These are phyloP conservation scores for Fallopia convolvulus DNA, from an alignment of 148 eudicot genomes.

Conservation along the genomic window DNA sequence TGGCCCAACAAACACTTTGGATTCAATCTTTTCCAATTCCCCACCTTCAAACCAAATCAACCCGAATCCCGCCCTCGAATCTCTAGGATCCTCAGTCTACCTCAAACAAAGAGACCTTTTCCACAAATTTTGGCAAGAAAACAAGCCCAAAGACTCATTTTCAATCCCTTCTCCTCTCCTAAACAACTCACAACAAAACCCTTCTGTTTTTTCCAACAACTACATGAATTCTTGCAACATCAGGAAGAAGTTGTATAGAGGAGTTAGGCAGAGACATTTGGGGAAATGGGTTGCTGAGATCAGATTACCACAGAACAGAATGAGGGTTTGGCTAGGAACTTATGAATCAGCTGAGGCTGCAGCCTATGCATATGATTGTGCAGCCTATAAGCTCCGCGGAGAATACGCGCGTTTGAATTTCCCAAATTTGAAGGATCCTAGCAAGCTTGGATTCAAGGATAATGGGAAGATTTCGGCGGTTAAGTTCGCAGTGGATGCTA, in stretches of 20 bases:
- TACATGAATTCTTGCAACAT: constrained; percentile 7
- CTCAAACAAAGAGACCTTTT: constrained; percentile 63
- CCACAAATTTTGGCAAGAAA: constrained; percentile 51
- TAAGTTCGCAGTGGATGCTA: constrained; percentile 60
- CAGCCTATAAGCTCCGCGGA: constrained; percentile 55
- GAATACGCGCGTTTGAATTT: constrained; percentile 53
- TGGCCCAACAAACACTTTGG: constrained; percentile 54
- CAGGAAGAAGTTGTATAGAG: constrained; percentile 33
- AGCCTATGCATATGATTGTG: constrained; percentile 58
- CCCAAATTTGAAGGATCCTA: constrained; percentile 40
- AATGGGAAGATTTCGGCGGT: constrained; percentile 40
- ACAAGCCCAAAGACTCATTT: constrained; percentile 17
- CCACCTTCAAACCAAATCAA: constrained; percentile 23
- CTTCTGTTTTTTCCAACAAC: constrained; percentile 1
- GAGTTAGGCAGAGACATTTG: constrained; percentile 16
- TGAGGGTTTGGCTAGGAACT: constrained; percentile 72
- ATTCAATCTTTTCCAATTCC: constrained; percentile 60
- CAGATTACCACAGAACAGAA: constrained; percentile 55
- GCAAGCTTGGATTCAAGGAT: constrained; percentile 43
- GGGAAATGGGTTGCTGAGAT: constrained; percentile 78
- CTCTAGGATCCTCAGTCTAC: constrained; percentile 73
- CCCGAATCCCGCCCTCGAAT: constrained; percentile 26
- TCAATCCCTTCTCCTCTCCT: constrained; percentile 8
- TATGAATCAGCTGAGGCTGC: constrained; percentile 57
- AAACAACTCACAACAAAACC: constrained; percentile 11